Base-by-base conservation (phyloP, 495 filamentous ascomycete genomes). In the Stereocaulon alpinum region DNA sequence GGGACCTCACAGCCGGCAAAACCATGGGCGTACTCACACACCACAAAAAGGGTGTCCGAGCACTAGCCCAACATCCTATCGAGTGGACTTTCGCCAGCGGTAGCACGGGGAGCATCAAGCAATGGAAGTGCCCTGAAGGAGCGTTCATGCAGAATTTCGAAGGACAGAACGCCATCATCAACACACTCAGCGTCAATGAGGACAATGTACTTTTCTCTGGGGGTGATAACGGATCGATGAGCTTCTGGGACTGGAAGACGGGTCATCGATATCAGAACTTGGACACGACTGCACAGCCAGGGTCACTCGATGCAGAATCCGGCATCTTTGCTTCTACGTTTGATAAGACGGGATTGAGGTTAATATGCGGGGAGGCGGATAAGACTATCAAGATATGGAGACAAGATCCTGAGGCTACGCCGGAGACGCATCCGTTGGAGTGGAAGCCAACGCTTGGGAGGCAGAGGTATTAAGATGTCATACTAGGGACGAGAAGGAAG, bases 101-200 rank as follows among this genome's bases (percentile, higher is more conserved):
- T 60, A 93, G 88, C 67, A 90, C 91, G 0, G 85, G 86, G 27
- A 89, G 86, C 70, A 99, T 99, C 75, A 99, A 99, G 77, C 94
- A 97, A 71, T 99, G 93, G 92, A 97, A 97, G 71, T 97, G 91
- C 66, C 94, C 94, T 18, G 92, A 96, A 72, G 94, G 92, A 41
- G 90, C 87, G 34, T 96, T 99, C 70, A 99, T 99, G 94, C 91
- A 96, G 74, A 97, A 97, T 72, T 99, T 96, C 68, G 91, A 96
- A 44, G 91, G 91, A 42, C 91, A 96, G 63, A 96, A 96, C 64
- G 81, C 89, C 48, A 89, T 99, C 70, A 93, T 97, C 75, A 99
- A 99, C 70, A 89, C 89, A 0, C 71, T 99, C n/a, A 75, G 86
- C 40, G 88, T 89, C 40, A 99, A 99, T 69, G 88, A 95, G 61